Evolutionary conservation across 768 basidiomycete species (phyloP), one percentile per base, ranked within the genome.

Genomic region (Candolleomyces eurysporus): DNA sequence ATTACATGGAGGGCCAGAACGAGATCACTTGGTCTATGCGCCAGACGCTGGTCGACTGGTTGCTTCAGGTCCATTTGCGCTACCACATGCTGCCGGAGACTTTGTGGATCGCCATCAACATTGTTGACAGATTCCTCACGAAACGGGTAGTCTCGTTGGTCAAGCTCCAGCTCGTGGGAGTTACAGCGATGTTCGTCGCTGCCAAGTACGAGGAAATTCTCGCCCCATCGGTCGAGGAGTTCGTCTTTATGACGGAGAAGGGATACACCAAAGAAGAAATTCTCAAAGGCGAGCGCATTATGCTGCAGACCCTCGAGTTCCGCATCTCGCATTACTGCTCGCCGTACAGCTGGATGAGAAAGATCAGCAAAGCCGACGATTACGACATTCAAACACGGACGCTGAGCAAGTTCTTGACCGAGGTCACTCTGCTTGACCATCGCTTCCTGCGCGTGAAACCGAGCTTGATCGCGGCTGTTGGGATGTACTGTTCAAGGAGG

Each of bases 1-100:
- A 92, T 67, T 99, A 99, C 71, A 98, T 99, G 91, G 85, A 87
- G 48, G 88, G 87, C 45, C 97, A 99, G 75, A 87, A 84, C 60
- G 96, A 98, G 76, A 91, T 99, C 67, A 84, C 78, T 64, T 96
- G 96, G 96, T 74, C 82, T 19, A 98, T 97, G 95, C 92, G 97
- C 58, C 91, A 95, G 72, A 95, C 93, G 2, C 84, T 99, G 45
- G 91, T 99, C 66, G 97, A 99, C 79, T 99, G 97, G 97, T 83
- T 99, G 22, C 84, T 96, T 58, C 96, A 98, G 73, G 94, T 98
- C 39, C 97, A 99, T 79, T 80, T 98, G 63, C 90, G 95, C 31
- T 99, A 98, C 81, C 96, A 98, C 80, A 94, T 99, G 92, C 85
- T 98, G 51, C 96, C 97, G 31, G 97, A 99, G 75, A 99, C 97